Conservation (phyloP, 2,329 filamentous ascomycete genomes). For the Emergomyces pasteurianus region DNA sequence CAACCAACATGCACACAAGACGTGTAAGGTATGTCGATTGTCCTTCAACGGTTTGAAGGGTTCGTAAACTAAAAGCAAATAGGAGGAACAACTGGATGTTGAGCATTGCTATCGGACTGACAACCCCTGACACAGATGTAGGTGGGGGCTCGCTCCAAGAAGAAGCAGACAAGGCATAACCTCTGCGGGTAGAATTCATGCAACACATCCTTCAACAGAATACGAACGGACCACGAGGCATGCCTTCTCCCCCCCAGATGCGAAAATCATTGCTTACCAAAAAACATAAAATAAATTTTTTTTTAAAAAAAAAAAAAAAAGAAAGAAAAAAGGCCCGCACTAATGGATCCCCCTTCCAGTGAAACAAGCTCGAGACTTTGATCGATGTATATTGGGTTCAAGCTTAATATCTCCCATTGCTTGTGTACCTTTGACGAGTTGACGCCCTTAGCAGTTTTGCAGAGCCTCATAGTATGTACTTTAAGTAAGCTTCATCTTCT, state of each 20-base stretch:
- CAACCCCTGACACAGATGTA: too few species aligned
- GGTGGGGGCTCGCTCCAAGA: neutral
- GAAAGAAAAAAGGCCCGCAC: neutral
- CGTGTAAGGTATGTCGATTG: slow-evolving; percentile 25
- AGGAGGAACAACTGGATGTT: slow-evolving; percentile 20
- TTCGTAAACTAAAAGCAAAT: slow-evolving; percentile 15
- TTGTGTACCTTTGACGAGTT: neutral
- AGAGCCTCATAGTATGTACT: neutral
- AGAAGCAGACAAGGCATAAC: neutral
- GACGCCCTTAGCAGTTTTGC: neutral
- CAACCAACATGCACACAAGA: slow-evolving; percentile 32
- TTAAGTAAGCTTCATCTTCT: too few species aligned
- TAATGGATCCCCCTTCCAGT: neutral
- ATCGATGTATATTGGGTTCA: neutral
- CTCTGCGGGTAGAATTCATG: neutral
- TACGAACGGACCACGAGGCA: neutral
- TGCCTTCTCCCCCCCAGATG: neutral
- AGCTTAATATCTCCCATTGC: neutral
- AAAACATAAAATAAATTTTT: too few species aligned
- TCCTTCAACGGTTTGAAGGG: slow-evolving; percentile 22
- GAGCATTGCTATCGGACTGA: neutral
- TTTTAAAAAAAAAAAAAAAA: too few species aligned
- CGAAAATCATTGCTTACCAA: neutral
- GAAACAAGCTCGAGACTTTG: neutral
- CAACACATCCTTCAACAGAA: neutral